Base-by-base conservation (phyloP, 1,284 basidiomycete genomes). In the Ganoderma multipileum region DNA sequence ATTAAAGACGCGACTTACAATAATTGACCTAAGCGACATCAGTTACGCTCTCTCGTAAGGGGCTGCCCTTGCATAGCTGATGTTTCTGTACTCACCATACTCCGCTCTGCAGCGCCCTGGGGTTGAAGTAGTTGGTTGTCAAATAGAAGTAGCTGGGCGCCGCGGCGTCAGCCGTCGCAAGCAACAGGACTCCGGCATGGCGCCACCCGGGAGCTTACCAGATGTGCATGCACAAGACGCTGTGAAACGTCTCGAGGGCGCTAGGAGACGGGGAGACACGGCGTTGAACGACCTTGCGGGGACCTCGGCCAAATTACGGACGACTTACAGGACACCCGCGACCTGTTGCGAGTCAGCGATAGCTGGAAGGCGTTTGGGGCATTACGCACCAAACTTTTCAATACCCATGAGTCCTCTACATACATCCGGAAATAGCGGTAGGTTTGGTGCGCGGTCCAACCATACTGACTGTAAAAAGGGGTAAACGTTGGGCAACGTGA, bases 201-300 rank as follows among this genome's bases (percentile, higher is more conserved):
- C 36, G 36, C 38, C 58, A 59, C 36, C 23, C 36, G 33, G 7
- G 28, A 52, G 6, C 66, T 63, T 44, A 72, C 71, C 64, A 64
- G 20, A 66, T 63, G 64, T 72, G 71, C 64, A 70, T 67, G 64
- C 71, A 69, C 23, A 72, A 55, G 9, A 65, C 23, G 54, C 61
- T 70, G 44, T 72, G 71, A 41, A 69, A 66, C 33, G 71, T 72
- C 64, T 72, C 71, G 20, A 71, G 66, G n/a, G 59, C 58, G n/a
- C 71, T 72, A 42, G 39, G 20, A 14, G 12, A 20, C 3, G n/a
- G 23, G 23, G 5, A 38, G 44, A n/a, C 28, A n/a, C 2, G 6
- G 30, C n/a, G 26, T 8, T 14, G 12, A 36, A 12, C 26, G 33
- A 18, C 47, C 61, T 12, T 61, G 23, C 36, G 23, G 26, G n/a